A percentile compares a stretch with the other conserved stretches of the same genome.
phyloP scores from a whole-genome alignment of 306 rosid genomes.

The Cotoneaster glaucophyllus region DNA sequence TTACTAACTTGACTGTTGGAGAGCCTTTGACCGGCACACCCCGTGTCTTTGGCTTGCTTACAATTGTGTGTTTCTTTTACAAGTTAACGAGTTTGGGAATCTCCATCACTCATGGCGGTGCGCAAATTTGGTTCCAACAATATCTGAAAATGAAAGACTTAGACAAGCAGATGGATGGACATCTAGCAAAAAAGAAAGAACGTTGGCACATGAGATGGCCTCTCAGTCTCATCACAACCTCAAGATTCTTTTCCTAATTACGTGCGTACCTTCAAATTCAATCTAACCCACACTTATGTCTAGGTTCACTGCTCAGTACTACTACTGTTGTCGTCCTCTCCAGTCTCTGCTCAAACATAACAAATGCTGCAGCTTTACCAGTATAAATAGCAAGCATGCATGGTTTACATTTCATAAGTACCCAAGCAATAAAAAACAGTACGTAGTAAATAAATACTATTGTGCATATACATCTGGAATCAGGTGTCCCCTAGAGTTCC shows the following conservation, averaged over 20 bases:
- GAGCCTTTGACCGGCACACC: too few relatives aligned
- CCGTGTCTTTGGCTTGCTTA: too few relatives aligned
- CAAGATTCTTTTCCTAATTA: not conserved
- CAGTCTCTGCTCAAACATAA: not conserved
- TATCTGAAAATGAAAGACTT: constrained; percentile 1
- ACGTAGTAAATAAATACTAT: not conserved
- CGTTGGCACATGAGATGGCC: not conserved
- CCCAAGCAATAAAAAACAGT: not conserved
- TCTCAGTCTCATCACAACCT: not conserved
- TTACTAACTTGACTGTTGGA: too few relatives aligned
- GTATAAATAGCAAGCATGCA: not conserved
- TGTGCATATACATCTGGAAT: not conserved
- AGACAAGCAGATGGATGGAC: not conserved
- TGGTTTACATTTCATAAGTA: not conserved
- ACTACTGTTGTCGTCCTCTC: not conserved
- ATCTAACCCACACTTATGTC: constrained; percentile 1
- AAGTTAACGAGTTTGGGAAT: too few relatives aligned
- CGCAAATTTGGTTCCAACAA: too few relatives aligned
- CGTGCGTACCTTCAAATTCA: not conserved
- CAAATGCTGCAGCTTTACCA: not conserved
- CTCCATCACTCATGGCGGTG: too few relatives aligned
- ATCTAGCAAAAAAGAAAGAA: not conserved
- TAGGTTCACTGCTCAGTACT: constrained; percentile 5
- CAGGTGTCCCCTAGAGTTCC: constrained; percentile 29
- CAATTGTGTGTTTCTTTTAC: too few relatives aligned